Conservation (phyloP, 768 basidiomycete genomes). For the Termitomyces eurrhizus region DNA sequence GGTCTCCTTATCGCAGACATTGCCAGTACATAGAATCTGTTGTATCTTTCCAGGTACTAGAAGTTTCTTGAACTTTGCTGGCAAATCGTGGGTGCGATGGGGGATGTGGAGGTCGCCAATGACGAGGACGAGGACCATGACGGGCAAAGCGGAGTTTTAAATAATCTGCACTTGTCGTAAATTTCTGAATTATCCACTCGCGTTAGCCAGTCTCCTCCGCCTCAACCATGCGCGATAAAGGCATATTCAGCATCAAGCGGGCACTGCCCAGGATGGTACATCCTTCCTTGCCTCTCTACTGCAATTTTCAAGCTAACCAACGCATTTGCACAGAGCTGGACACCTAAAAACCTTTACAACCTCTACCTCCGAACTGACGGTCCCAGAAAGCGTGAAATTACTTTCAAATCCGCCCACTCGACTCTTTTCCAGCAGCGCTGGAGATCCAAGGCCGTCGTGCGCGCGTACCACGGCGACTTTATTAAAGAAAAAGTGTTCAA, state of each 20-base stretch:
- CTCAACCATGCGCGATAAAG: slow-evolving; percentile 34
- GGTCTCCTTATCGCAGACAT: slow-evolving; percentile 96
- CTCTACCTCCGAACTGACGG: slow-evolving; percentile 73
- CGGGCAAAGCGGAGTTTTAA: slow-evolving; percentile 5
- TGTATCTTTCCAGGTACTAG: slow-evolving; percentile 96
- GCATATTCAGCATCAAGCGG: slow-evolving; percentile 34
- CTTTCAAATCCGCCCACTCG: slow-evolving; percentile 51
- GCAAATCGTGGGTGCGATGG: slow-evolving; percentile 83
- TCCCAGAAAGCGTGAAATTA: slow-evolving; percentile 42
- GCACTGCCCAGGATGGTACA: slow-evolving; percentile 79
- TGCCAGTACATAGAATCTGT: slow-evolving; percentile 96
- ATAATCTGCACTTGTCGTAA: slow-evolving; percentile 2
- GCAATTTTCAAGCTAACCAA: not conserved
- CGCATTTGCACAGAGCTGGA: slow-evolving; percentile 77
- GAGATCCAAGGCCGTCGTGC: slow-evolving; percentile 78
- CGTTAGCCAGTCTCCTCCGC: not conserved
- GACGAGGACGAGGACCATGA: slow-evolving; percentile 91
- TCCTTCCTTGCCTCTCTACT: not conserved
- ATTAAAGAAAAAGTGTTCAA: slow-evolving; percentile 93
- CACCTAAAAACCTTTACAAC: slow-evolving; percentile 84
- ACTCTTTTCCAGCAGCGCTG: slow-evolving; percentile 92
- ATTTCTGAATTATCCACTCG: slow-evolving; percentile 2
- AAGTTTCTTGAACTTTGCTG: slow-evolving; percentile 95
- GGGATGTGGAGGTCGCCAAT: slow-evolving; percentile 99
- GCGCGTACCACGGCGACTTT: slow-evolving; percentile 94